phyloP scores from a whole-genome alignment of 2,329 filamentous ascomycete species.

The Rhynchosporium secalis region DNA sequence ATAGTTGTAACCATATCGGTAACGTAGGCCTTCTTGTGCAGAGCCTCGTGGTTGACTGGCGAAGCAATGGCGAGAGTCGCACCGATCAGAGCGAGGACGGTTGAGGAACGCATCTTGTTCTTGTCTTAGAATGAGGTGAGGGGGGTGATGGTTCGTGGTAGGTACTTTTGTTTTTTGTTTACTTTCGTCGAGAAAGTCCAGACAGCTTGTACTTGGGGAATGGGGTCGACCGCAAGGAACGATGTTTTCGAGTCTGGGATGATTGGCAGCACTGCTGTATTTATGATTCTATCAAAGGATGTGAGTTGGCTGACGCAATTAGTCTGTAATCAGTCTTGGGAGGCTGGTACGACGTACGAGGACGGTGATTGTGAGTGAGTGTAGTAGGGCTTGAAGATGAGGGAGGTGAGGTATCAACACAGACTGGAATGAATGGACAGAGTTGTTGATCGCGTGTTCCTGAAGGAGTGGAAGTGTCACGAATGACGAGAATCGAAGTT shows the following conservation, averaged over 20 bases:
- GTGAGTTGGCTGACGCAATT: neutral
- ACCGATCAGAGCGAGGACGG: slow-evolving; percentile 40
- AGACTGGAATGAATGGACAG: slow-evolving; percentile 27
- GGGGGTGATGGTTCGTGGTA: slow-evolving; percentile 1
- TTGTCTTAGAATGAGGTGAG: slow-evolving; percentile 17
- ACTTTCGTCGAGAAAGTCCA: slow-evolving; percentile 33
- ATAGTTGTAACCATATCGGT: slow-evolving; percentile 40
- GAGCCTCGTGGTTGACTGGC: slow-evolving; percentile 39
- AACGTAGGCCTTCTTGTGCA: slow-evolving; percentile 35
- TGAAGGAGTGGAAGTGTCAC: slow-evolving; percentile 34
- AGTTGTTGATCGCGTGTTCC: slow-evolving; percentile 10
- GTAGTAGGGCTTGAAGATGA: neutral
- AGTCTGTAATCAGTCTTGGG: neutral
- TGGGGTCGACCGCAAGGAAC: slow-evolving; percentile 20
- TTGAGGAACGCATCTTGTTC: slow-evolving; percentile 45
- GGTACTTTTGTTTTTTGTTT: slow-evolving; percentile 8
- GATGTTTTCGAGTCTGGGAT: slow-evolving; percentile 16
- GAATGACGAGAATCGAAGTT: slow-evolving; percentile 29
- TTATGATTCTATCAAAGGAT: slow-evolving; percentile 36
- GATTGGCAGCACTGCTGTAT: slow-evolving; percentile 39
- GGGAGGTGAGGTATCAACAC: slow-evolving; percentile 9
- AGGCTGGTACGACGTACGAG: slow-evolving; percentile 3
- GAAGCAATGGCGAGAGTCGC: slow-evolving; percentile 41
- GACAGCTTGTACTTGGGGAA: slow-evolving; percentile 21
- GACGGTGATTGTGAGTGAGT: slow-evolving; percentile 14